These are phyloP conservation scores for Beauveria medogensis DNA, from an alignment of 2,329 filamentous ascomycete species.

Conservation along the genomic window DNA sequence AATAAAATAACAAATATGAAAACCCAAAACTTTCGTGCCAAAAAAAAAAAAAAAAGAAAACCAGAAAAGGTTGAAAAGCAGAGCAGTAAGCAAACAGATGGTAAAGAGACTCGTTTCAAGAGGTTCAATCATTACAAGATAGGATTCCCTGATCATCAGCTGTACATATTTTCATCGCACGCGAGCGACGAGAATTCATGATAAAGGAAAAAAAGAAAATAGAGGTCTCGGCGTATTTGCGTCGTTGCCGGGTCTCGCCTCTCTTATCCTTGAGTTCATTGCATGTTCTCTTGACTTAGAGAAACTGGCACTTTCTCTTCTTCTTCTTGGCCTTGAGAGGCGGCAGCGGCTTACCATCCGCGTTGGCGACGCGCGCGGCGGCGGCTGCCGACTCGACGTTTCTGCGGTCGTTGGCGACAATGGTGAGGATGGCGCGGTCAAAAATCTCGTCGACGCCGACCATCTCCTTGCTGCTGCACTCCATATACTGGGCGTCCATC, in stretches of 20 bases:
- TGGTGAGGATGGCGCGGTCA: conserved; percentile 80
- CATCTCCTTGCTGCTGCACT: conserved; percentile 98
- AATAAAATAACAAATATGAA: neutral
- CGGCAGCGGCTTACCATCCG: conserved; percentile 25
- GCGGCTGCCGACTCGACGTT: conserved; percentile 45
- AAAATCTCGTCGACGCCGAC: conserved; percentile 94
- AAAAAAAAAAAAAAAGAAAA: neutral
- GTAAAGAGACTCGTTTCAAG: conserved; percentile 29
- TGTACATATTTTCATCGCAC: neutral
- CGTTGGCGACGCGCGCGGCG: conserved; percentile 27
- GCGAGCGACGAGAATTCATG: neutral
- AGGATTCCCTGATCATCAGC: neutral
- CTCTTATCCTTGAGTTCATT: conserved; percentile 7
- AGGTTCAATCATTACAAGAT: conserved; percentile 30
- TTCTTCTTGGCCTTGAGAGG: conserved; percentile 58
- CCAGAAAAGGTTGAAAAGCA: neutral
- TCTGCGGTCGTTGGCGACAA: conserved; percentile 71
- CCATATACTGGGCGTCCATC: conserved; percentile 94
- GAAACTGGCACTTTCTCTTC: conserved; percentile 74
- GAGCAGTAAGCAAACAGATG: neutral
- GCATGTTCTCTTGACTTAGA: conserved; percentile 41
- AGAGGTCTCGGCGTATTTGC: neutral
- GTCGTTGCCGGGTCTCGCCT: neutral
- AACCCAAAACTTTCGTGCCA: conserved; percentile 1
- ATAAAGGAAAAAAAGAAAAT: neutral